Conservation (phyloP, 352 stramenopile genomes). For the Phytophthora brassicae region DNA sequence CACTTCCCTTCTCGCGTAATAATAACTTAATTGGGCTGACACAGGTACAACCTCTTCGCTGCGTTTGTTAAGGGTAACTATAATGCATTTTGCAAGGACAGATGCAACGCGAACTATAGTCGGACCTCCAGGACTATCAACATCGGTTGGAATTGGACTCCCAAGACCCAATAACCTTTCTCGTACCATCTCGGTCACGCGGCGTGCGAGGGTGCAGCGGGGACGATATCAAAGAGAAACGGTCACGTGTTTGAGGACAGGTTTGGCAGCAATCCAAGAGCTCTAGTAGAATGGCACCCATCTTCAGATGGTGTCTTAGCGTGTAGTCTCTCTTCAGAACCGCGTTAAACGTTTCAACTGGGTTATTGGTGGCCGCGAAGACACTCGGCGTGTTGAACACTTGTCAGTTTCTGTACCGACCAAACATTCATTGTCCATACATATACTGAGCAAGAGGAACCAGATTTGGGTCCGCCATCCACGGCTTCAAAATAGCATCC, state of each 20-base stretch:
- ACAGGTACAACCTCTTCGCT: constrained; percentile 3
- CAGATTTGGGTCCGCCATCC: not conserved
- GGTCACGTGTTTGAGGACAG: not conserved
- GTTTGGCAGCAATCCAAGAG: not conserved
- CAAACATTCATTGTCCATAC: constrained; percentile 4
- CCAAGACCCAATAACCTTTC: not conserved
- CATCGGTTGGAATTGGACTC: not conserved
- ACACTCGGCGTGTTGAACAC: constrained; percentile 1
- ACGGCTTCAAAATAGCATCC: not conserved
- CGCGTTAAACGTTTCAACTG: constrained; percentile 23
- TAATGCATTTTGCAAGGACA: not conserved
- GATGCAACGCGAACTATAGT: not conserved
- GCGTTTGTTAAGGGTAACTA: not conserved
- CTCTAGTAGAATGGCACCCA: not conserved
- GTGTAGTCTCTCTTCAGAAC: constrained; percentile 25
- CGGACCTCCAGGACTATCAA: not conserved
- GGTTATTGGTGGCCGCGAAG: constrained; percentile 24
- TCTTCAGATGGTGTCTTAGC: constrained; percentile 1
- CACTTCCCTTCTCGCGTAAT: constrained; percentile 9
- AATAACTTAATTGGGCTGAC: constrained; percentile 1
- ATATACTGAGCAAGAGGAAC: constrained; percentile 6
- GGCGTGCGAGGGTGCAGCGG: not conserved
- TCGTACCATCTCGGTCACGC: not conserved
- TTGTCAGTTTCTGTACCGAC: constrained; percentile 11
- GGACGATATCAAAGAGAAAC: not conserved